Evolutionary conservation across 768 basidiomycete genomes (phyloP).

Genomic region (Paxillus ammoniavirescens): DNA sequence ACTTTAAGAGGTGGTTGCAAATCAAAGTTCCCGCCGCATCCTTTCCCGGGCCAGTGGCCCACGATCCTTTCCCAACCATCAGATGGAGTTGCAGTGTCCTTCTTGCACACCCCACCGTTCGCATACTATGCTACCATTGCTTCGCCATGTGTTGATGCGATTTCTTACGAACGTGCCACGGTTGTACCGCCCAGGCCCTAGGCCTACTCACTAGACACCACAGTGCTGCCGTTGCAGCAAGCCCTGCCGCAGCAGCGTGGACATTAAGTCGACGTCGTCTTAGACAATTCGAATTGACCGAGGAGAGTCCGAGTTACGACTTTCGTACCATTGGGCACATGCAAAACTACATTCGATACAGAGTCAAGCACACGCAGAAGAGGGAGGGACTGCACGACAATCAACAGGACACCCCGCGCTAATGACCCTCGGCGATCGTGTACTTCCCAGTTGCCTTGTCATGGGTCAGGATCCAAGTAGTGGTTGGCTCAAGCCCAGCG

Average conservation of each 20-base stretch:
- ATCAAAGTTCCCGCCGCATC: constrained; percentile 52
- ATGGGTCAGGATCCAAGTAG: not conserved
- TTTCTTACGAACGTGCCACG: not conserved
- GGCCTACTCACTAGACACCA: no score
- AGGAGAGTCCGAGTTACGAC: no score
- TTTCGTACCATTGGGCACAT: no score
- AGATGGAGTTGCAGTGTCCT: constrained; percentile 33
- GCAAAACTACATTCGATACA: no score
- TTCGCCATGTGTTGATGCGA: constrained; percentile 49
- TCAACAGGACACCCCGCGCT: no score
- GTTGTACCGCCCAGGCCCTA: no score
- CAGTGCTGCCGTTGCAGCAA: no score
- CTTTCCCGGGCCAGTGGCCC: constrained; percentile 15
- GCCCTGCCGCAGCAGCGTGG: no score
- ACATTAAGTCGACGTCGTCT: no score
- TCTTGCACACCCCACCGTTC: constrained; percentile 53
- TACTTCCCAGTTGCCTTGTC: not conserved
- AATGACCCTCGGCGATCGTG: not conserved
- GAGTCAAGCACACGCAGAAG: no score
- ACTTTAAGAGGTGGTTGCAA: constrained; percentile 34
- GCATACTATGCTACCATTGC: constrained; percentile 44
- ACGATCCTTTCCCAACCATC: constrained; percentile 45
- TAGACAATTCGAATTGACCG: no score
- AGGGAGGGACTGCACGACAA: no score
- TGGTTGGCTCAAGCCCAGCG: not conserved